Conservation (phyloP, 1,139 yeast species). For the Debaryomyces fabryi region DNA sequence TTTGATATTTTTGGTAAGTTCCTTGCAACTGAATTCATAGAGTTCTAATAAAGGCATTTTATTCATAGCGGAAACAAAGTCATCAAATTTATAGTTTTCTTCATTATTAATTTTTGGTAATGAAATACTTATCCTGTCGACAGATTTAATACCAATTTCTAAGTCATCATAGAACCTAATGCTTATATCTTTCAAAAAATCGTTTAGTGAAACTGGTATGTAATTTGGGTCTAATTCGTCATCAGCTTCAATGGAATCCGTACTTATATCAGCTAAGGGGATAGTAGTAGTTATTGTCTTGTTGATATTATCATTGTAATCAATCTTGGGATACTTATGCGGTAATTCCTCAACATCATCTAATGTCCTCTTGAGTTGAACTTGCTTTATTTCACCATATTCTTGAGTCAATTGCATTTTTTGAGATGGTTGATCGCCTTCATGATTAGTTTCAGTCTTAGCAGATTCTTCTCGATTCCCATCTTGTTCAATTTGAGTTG, state of each 20-base stretch:
- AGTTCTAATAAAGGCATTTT: conserved; percentile 46
- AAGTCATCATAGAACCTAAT: conserved; percentile 56
- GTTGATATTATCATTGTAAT: background rate
- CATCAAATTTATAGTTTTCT: conserved; percentile 20
- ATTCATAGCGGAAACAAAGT: conserved; percentile 35
- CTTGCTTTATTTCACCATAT: conserved; percentile 4
- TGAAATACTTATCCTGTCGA: conserved; percentile 27
- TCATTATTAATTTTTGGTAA: conserved; percentile 20
- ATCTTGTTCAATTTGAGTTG: background rate
- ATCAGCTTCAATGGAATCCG: conserved; percentile 11
- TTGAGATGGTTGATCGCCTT: conserved; percentile 13
- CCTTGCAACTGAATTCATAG: conserved; percentile 55
- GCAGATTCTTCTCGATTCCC: no score
- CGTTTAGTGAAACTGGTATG: conserved; percentile 38
- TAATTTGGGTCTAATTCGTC: conserved; percentile 23
- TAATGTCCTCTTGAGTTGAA: conserved; percentile 2
- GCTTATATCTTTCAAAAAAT: conserved; percentile 50
- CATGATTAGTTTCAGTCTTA: background rate
- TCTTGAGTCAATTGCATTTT: conserved; percentile 28
- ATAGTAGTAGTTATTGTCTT: conserved; percentile 23
- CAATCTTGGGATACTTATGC: conserved; percentile 6
- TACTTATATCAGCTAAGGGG: conserved; percentile 34
- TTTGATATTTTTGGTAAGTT: conserved; percentile 50
- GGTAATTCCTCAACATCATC: background rate
- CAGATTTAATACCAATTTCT: conserved; percentile 37